These are phyloP conservation scores for Stentor coeruleus DNA, from an alignment of 73 alveolate species.

Conservation along the genomic window DNA sequence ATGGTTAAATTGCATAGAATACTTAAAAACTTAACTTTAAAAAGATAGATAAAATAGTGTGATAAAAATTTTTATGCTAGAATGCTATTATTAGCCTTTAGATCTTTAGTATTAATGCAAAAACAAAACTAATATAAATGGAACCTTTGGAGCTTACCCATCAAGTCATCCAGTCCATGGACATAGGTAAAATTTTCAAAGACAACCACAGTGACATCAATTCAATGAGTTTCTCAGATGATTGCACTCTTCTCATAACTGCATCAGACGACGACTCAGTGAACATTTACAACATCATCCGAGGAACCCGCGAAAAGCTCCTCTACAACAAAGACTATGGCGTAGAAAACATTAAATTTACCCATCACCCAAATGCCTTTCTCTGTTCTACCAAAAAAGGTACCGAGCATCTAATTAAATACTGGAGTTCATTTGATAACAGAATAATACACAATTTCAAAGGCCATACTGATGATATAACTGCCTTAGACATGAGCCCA, in stretches of 20 bases:
- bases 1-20: too few relatives aligned
- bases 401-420: slow-evolving; percentile 21
- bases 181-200: slow-evolving; percentile 26
- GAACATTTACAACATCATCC: slow-evolving; percentile 23
- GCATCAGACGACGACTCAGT: slow-evolving; percentile 19
- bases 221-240: slow-evolving; percentile 21
- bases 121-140: too few relatives aligned
- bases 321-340: slow-evolving; percentile 32
- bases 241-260: neutral
- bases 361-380: slow-evolving; percentile 19
- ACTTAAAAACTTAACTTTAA: too few relatives aligned
- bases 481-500: slow-evolving; percentile 24
- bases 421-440: slow-evolving; percentile 27
- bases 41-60: too few relatives aligned
- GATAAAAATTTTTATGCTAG: too few relatives aligned
- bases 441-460: slow-evolving; percentile 25
- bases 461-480: slow-evolving; percentile 27
- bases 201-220: slow-evolving; percentile 24
- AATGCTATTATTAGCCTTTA: too few relatives aligned
- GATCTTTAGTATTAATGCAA: too few relatives aligned
- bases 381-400: slow-evolving; percentile 29
- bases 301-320: slow-evolving; percentile 25
- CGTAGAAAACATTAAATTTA: slow-evolving; percentile 12
- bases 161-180: slow-evolving; percentile 20
- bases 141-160: slow-evolving; percentile 22